Evolutionary conservation across 306 rosid genomes (phyloP), one percentile per base, ranked within the genome.

Genomic region (Prunus mume): DNA sequence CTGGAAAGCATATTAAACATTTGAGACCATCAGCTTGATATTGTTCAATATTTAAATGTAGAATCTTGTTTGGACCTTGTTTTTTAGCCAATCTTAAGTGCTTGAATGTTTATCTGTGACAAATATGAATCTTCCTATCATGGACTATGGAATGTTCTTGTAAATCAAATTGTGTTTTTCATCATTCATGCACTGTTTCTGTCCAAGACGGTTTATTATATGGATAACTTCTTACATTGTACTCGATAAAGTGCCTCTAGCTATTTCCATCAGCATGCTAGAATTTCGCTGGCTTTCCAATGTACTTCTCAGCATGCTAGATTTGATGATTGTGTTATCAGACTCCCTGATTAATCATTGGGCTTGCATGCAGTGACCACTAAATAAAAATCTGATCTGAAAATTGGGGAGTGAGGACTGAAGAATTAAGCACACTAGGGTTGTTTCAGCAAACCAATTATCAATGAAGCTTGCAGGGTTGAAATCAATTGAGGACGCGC

Each of bases 391-490:
- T 66, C 64, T 46, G 27, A 57, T 69, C 14, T 34, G 43, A 63
- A 12, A 34, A 60, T 22, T 22, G 22, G 24, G n/a, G 67, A 62
- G 12, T 13, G 71, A 4, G 2, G 73, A 10, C 10, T 20, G 61
- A 50, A 10, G 32, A 18, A 71, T 25, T 2, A 27, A 19, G 11
- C 19, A 51, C 27, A 66, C 62, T 57, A 73, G 79, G 70, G 83
- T 65, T 66, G 25, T 30, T 49, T 19, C 7, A 8, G 0, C 47
- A 73, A 69, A 34, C 4, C 60, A 25, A 68, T 18, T 11, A 20
- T 24, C 78, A 64, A 94, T 94, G 98, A 94, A 94, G 80, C 92
- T 94, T 11, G 98, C 91, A 0, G 97, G 98, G 17, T 82, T 94
- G 72, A 92, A 92, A 86, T 90, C 96, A 51, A 66, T 89, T 15